Evolutionary conservation across 2,329 filamentous ascomycete species (phyloP).

Genomic region (Pseudonectria foliicola): DNA sequence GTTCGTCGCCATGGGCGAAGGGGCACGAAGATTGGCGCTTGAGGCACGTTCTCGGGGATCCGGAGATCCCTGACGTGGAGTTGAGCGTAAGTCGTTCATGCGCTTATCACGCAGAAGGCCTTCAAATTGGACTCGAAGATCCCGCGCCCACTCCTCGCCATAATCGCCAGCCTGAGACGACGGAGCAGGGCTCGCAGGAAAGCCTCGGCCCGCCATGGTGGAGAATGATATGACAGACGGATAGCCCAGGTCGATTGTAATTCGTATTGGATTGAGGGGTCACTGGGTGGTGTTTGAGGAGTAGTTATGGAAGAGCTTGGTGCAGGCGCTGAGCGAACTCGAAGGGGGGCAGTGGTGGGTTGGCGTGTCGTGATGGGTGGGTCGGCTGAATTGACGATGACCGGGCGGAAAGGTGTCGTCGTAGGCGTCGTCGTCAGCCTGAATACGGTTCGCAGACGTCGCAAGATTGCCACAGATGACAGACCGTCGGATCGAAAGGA

Average conservation of each 20-base stretch:
- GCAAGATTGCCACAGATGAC: slow-evolving; percentile 14
- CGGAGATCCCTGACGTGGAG: slow-evolving; percentile 53
- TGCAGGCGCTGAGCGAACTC: not conserved
- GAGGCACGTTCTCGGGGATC: slow-evolving; percentile 42
- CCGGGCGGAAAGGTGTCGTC: slow-evolving; percentile 6
- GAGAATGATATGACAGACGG: slow-evolving; percentile 2
- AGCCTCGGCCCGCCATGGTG: slow-evolving; percentile 33
- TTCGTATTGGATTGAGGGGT: not conserved
- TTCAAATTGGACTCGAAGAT: slow-evolving; percentile 78
- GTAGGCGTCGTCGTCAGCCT: slow-evolving; percentile 23
- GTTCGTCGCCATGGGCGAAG: slow-evolving; percentile 31
- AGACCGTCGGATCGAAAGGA: slow-evolving; percentile 2
- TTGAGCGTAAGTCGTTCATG: slow-evolving; percentile 64
- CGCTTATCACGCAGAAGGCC: slow-evolving; percentile 79
- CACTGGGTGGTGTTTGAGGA: slow-evolving; percentile 2
- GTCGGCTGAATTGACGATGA: too few species aligned
- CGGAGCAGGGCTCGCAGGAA: slow-evolving; percentile 24
- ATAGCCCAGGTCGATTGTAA: not conserved
- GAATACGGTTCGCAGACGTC: slow-evolving; percentile 19
- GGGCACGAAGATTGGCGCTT: slow-evolving; percentile 37
- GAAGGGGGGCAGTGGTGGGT: not conserved
- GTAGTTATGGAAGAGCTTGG: not conserved
- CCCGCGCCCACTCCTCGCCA: slow-evolving; percentile 69
- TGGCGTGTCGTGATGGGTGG: not conserved
- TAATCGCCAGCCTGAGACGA: slow-evolving; percentile 34